Percentiles rank a stretch among this genome's conserved stretches.
Conservation (phyloP, 2,329 filamentous ascomycete genomes). For the Hypoxylon sp. region DNA sequence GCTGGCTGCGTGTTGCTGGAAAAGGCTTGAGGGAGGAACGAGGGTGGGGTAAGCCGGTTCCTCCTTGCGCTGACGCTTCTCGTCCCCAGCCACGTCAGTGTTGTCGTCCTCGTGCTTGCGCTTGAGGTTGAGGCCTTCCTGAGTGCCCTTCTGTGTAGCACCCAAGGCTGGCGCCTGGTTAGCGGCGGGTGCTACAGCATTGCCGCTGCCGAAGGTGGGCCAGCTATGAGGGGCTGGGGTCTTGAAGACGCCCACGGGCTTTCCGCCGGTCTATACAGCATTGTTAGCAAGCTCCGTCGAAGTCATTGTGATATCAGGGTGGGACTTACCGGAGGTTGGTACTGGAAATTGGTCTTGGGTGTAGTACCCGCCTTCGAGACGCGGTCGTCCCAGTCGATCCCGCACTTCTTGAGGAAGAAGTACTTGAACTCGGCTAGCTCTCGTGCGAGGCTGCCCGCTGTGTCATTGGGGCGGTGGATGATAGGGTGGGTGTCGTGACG, state of each 20-base stretch:
- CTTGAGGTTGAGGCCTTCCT: not conserved
- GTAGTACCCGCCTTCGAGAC: slow-evolving; percentile 56
- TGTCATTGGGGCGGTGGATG: slow-evolving; percentile 58
- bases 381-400: slow-evolving; percentile 72
- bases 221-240: not conserved
- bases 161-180: too few relatives aligned
- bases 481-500: slow-evolving; percentile 54
- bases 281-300: not conserved
- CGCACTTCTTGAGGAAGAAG: slow-evolving; percentile 72
- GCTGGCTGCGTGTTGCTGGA: too few relatives aligned
- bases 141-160: too few relatives aligned
- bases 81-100: not conserved
- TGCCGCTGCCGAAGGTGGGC: too few relatives aligned
- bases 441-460: slow-evolving; percentile 57
- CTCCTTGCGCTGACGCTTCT: not conserved
- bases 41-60: too few relatives aligned
- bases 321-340: slow-evolving; percentile 63
- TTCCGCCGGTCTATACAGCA: not conserved
- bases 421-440: slow-evolving; percentile 67
- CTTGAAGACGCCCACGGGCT: not conserved
- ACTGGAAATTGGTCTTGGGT: slow-evolving; percentile 58
- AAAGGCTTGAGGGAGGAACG: too few relatives aligned
- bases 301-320: too few relatives aligned
- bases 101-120: not conserved
- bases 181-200: too few relatives aligned